Evolutionary conservation across 2,329 filamentous ascomycete species (phyloP), one percentile per base, ranked within the genome.

Genomic region (Epichloe festucae): DNA sequence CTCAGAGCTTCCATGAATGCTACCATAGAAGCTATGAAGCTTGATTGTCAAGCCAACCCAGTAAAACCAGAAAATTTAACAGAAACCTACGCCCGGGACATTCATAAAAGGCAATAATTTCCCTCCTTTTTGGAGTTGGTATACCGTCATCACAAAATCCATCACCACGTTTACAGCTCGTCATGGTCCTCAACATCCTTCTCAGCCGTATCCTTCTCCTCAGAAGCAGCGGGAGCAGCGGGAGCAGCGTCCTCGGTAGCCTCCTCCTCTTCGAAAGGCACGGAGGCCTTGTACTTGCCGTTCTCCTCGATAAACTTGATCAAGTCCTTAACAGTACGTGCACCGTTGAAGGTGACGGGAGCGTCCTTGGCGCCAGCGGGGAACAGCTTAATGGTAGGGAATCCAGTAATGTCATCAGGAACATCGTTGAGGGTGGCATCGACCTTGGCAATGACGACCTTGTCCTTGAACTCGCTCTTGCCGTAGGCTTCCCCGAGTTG

Each of bases 311-410:
- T 80, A 75, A 98, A 98, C 63, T 84, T 79, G 64, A 87, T 84
- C 55, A 98, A 81, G 68, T 97, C 93, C 75, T 95, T 88, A 52
- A 96, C 74, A 51, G 89, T 93, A 64, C 93, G 89, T 58, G 84
- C 80, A 62, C 93, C 93, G 58, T 77, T 79, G 81, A 96, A 98
- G 62, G 89, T 88, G 57, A 96, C 71, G 54, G 93, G 87, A 60
- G 82, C 75, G 65, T 79, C 77, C 83, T 98, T 98, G 71, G 79
- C 78, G 64, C 89, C 90, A 62, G 93, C 93, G 58, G 88, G 81
- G 85, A 82, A 98, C 60, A 98, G 81, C 81, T 97, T 97, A 81
- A 98, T 96, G 69, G 93, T 98, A 53, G 93, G 93, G 85, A 98
- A 98, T 58, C 93, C 93, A 71, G 88, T 81, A 65, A 98, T 89